phyloP scores from a whole-genome alignment of 495 filamentous ascomycete species.

The Aspergillus carlsbadensis region DNA sequence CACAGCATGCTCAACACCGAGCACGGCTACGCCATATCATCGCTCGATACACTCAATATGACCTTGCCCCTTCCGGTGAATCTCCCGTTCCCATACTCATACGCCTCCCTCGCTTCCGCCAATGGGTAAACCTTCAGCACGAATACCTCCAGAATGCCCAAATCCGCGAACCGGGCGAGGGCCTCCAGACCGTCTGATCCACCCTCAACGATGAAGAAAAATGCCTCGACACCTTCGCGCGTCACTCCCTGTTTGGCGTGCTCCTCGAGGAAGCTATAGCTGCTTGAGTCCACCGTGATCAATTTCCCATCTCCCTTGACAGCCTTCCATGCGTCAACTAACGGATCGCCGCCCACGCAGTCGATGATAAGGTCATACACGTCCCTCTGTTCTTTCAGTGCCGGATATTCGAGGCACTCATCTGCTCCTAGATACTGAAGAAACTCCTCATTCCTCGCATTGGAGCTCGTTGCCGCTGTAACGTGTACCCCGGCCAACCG shows the following conservation, averaged over 20 bases:
- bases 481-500: slow-evolving; percentile 24
- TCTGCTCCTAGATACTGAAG: slow-evolving; percentile 27
- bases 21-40: background rate
- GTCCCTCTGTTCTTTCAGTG: slow-evolving; percentile 4
- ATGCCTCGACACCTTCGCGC: slow-evolving; percentile 23
- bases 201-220: slow-evolving; percentile 35
- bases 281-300: slow-evolving; percentile 34
- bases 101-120: slow-evolving; percentile 27
- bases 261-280: slow-evolving; percentile 35
- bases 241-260: slow-evolving; percentile 26
- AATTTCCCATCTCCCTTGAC: slow-evolving; percentile 24
- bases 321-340: slow-evolving; percentile 25
- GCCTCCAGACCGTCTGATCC: slow-evolving; percentile 14
- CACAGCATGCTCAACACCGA: no score
- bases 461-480: slow-evolving; percentile 28
- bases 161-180: slow-evolving; percentile 22
- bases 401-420: slow-evolving; percentile 30
- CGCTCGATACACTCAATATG: slow-evolving; percentile 18
- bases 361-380: slow-evolving; percentile 36
- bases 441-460: slow-evolving; percentile 30
- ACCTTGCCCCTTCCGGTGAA: slow-evolving; percentile 28
- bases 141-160: slow-evolving; percentile 23
- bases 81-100: slow-evolving; percentile 31
- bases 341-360: slow-evolving; percentile 31
- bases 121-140: slow-evolving; percentile 27